Conservation (phyloP, 139 green algal genomes). For the Diplosphaera chodatii region DNA sequence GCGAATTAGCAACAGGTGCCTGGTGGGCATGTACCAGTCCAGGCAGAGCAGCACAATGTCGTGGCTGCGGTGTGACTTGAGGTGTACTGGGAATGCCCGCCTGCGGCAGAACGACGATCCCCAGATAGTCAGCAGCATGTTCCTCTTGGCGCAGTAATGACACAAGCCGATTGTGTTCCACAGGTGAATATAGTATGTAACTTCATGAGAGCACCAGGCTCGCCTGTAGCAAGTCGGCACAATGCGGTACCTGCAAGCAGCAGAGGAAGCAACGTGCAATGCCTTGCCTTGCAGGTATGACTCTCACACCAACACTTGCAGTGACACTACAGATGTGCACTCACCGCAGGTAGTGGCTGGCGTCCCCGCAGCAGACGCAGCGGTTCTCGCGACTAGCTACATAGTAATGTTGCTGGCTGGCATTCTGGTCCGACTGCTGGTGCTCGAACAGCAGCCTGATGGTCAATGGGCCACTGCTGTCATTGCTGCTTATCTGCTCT, state of each 20-base stretch:
- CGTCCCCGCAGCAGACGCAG: constrained; percentile 67
- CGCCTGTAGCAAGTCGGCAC: constrained; percentile 41
- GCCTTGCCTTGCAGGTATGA: neutral
- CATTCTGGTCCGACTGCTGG: constrained; percentile 56
- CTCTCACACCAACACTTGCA: too few relatives aligned
- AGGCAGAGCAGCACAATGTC: constrained; percentile 83
- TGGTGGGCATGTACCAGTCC: constrained; percentile 42
- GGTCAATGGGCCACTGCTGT: constrained; percentile 40
- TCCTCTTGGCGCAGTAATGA: too few relatives aligned
- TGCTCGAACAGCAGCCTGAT: constrained; percentile 73
- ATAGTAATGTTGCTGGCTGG: constrained; percentile 58
- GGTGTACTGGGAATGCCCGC: constrained; percentile 46
- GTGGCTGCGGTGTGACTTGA: constrained; percentile 74
- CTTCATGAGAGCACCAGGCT: too few relatives aligned
- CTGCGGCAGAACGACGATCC: too few relatives aligned
- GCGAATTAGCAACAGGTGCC: neutral
- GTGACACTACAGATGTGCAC: neutral
- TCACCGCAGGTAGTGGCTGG: constrained; percentile 59
- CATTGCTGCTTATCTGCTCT: neutral
- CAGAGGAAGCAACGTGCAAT: neutral
- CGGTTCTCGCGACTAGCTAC: constrained; percentile 47
- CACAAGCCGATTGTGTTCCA: too few relatives aligned
- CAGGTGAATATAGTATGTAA: too few relatives aligned
- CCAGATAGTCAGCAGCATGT: too few relatives aligned
- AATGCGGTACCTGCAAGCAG: constrained; percentile 40